phyloP scores from a whole-genome alignment of 1,139 yeast genomes.

The Geotrichum klebahnii region DNA sequence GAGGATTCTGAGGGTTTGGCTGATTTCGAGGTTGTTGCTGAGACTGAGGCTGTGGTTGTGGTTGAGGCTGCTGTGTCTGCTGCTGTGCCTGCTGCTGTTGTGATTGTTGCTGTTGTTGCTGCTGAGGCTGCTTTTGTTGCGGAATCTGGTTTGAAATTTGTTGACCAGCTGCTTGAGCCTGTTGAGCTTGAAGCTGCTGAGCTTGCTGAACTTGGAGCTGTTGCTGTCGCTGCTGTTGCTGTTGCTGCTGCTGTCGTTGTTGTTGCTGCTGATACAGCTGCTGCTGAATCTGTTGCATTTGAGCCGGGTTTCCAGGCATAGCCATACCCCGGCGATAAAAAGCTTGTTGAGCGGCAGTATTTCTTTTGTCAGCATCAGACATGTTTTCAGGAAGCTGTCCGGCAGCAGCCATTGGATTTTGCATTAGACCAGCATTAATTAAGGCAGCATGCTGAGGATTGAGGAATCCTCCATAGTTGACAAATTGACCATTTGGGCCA shows the following conservation, averaged over 20 bases:
- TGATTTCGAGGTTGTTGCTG: constrained; percentile 33
- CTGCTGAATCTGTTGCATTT: constrained; percentile 28
- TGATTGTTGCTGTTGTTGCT: constrained; percentile 21
- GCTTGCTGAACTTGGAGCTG: background rate
- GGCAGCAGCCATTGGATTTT: constrained; percentile 17
- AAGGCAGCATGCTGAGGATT: constrained; percentile 19
- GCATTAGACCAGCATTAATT: constrained; percentile 18
- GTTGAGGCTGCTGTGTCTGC: constrained; percentile 23
- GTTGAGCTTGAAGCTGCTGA: constrained; percentile 23
- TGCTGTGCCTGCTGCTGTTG: constrained; percentile 32
- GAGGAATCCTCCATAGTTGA: constrained; percentile 10
- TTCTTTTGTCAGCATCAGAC: constrained; percentile 34
- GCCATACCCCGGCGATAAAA: constrained; percentile 13
- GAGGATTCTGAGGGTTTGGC: constrained; percentile 32
- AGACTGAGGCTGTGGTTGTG: constrained; percentile 31
- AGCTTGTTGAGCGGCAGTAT: constrained; percentile 20
- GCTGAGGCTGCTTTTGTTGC: constrained; percentile 25
- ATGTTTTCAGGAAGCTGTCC: constrained; percentile 28
- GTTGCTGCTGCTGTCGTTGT: constrained; percentile 14
- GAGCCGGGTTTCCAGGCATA: constrained; percentile 14
- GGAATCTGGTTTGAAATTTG: constrained; percentile 15
- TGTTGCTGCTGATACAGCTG: constrained; percentile 25
- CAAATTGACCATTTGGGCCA: constrained; percentile 21
- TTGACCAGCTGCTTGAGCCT: too few relatives aligned
- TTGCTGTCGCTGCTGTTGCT: background rate